Evolutionary conservation across 2,329 filamentous ascomycete species (phyloP), one percentile per base, ranked within the genome.

Genomic region (Colletotrichum tanaceti): DNA sequence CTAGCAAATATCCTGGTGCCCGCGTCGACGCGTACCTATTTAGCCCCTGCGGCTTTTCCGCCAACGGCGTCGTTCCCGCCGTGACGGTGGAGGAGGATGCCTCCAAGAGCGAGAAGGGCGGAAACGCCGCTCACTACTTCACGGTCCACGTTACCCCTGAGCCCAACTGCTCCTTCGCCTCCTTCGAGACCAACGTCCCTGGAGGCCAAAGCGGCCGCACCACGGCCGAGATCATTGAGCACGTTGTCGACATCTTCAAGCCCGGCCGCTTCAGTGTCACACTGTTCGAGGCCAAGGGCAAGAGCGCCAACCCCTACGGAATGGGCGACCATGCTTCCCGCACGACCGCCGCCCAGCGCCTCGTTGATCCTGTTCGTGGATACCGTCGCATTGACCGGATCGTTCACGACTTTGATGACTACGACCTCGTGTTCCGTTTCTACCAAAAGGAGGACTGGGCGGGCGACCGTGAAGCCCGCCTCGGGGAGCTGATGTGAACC

Each of bases 111-210:
- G 72, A 70, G 77, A 72, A 76, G 74, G 58, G 82, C 77, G 79
- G 80, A 69, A 84, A 84, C 60, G 83, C 87, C 4, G 91, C 89
- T 47, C 94, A 98, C 81, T 99, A 99, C 83, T 99, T 98, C 82
- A 99, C 95, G 1, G 96, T 99, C 28, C 96, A 99, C 77, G 96
- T 99, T 73, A 99, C 96, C 0, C 96, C 96, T 0, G 96, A 99
- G 85, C 93, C 95, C 16, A 90, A 97, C 75, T 99, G 95, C 84
- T 98, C 94, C 5, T 99, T 97, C 79, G 96, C 96, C 43, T 98
- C 94, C 2, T 99, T 99, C 77, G 96, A 99, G 85, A 98, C 96
- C 73, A 99, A 98, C 74, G 95, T 99, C 4, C 96, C 96, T 1
- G 92, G 93, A 32, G 90, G 90, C 5, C 93, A 97, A 82, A 93